Base-by-base conservation (phyloP, 257 asterid genomes). In the Phtheirospermum japonicum region DNA sequence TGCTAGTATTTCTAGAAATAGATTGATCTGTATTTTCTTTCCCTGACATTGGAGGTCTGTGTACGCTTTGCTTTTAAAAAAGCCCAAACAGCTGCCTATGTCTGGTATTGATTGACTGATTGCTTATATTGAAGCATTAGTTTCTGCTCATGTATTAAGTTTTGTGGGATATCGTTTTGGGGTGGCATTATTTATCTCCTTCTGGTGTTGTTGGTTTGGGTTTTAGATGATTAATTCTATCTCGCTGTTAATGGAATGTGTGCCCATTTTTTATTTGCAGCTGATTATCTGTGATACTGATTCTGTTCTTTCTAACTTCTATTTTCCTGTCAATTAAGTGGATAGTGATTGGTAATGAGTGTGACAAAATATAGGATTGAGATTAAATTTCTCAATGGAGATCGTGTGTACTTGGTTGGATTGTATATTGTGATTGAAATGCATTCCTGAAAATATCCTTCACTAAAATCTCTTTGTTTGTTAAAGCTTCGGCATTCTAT, bases 261-360 rank as follows among this genome's bases (percentile, higher is more conserved):
- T 59, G 14, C 23, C 31, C 40, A 30, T 2, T 33, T n/a, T n/a
- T n/a, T n/a, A n/a, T n/a, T n/a, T n/a, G n/a, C 59, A 60, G 69
- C 59, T 65, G 57, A 65, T 53, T 31, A 23, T 14, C 61, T 46
- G 57, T 54, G 59, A 58, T 40, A 64, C 57, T 18, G 36, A 9
- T 23, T 18, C 33, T 39, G 17, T 50, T 53, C 54, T 9, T 49
- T 14, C 50, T 8, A 7, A 63, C 43, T 26, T 33, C 19, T 48
- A 6, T 48, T 30, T 28, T 26, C 42, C 36, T 6, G 39, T 9
- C n/a, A n/a, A n/a, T n/a, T n/a, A 53, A 48, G 59, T 50, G 26
- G 18, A 50, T 9, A 18, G 13, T 50, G 57, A 50, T 20, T 18
- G 16, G 17, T 19, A 9, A 50, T 17, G 6, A n/a, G 56, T 50